Evolutionary conservation across 441 rosid genomes (phyloP).

Genomic region (Croton setiger): DNA sequence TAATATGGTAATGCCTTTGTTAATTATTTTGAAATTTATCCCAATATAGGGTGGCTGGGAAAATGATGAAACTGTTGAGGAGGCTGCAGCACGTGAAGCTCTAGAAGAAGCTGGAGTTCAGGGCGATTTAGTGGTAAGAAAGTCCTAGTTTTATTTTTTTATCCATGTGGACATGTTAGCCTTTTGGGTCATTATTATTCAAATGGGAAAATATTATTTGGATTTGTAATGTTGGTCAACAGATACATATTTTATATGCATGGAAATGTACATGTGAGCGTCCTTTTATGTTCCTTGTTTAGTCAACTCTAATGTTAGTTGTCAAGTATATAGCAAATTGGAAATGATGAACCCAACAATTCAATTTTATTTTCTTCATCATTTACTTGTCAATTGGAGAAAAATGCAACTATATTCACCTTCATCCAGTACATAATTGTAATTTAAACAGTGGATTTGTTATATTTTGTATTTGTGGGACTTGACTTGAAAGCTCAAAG

Average conservation of each 20-base stretch:
- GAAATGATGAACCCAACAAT: neutral
- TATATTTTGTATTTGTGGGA: neutral
- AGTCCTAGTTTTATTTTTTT: neutral
- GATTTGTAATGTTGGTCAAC: neutral
- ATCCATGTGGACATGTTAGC: neutral
- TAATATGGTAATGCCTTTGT: neutral
- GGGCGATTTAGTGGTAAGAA: conserved; percentile 59
- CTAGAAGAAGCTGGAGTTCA: conserved; percentile 88
- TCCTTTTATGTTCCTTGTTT: neutral
- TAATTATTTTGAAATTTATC: neutral
- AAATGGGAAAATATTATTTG: neutral
- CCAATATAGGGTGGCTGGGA: conserved; percentile 78
- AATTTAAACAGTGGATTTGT: neutral
- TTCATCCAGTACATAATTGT: neutral
- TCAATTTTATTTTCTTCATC: neutral
- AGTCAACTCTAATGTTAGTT: neutral
- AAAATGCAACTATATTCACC: neutral
- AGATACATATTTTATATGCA: neutral
- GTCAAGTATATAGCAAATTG: neutral
- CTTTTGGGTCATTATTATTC: neutral
- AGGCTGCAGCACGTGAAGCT: conserved; percentile 80
- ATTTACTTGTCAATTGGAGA: neutral
- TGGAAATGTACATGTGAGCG: neutral
- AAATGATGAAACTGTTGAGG: conserved; percentile 83
- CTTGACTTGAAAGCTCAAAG: neutral